These are phyloP conservation scores for Naegleria lovaniensis DNA, from an alignment of 208 protist genomes.

Conservation along the genomic window DNA sequence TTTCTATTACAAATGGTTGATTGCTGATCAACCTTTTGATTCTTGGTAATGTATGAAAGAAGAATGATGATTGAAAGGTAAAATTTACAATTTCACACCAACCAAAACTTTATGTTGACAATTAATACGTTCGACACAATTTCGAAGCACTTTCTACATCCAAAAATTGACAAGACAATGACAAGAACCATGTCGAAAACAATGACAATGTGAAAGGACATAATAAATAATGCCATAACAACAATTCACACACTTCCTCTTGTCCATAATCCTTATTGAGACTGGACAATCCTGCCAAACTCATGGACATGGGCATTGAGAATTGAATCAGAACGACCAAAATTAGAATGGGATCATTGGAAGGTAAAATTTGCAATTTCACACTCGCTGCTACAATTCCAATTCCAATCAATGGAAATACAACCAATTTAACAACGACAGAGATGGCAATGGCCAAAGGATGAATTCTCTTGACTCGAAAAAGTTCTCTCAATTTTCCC, in stretches of 20 bases:
- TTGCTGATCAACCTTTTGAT: too few relatives aligned
- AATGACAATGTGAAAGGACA: not conserved
- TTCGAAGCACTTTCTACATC: not conserved
- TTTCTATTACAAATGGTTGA: too few relatives aligned
- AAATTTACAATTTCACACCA: too few relatives aligned
- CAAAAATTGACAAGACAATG: not conserved
- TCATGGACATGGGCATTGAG: not conserved
- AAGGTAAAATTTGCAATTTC: not conserved
- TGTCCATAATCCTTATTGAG: not conserved
- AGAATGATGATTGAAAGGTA: too few relatives aligned
- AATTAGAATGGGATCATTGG: not conserved
- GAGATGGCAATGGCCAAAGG: not conserved
- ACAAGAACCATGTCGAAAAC: not conserved
- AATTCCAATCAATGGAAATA: not conserved
- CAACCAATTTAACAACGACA: not conserved
- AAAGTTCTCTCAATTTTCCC: not conserved
- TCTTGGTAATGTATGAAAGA: too few relatives aligned
- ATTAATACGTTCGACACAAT: too few relatives aligned
- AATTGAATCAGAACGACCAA: not conserved
- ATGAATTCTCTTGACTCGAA: not conserved
- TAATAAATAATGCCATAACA: not conserved
- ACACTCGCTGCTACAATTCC: not conserved
- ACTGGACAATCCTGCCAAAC: not conserved
- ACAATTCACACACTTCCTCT: not conserved
- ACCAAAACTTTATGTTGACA: too few relatives aligned